Evolutionary conservation across 805 yeast genomes (phyloP), one percentile per base, ranked within the genome.

Genomic region (Yueomyces sp.): DNA sequence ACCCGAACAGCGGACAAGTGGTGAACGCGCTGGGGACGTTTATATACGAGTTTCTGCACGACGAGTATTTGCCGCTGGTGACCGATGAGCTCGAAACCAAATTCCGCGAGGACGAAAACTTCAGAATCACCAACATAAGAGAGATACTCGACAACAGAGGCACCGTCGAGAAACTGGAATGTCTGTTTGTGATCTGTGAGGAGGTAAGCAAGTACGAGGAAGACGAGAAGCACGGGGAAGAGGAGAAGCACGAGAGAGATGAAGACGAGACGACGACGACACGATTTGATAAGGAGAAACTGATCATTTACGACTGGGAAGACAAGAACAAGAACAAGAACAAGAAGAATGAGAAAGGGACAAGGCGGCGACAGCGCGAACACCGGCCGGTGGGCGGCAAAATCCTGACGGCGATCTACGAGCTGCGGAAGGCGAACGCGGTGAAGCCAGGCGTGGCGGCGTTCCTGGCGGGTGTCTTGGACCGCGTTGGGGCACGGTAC

Each of bases 1-100:
- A 30, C 9, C 6, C 9, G 9, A 30, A 30, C 9, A 30, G 9
- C 9, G 98, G 98, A 0, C 72, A 73, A 42, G 80, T 83, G 1
- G 69, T 82, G 43, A 95, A 87, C 51, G 73, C 83, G 3, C 63
- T 92, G 5, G 84, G 92, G 47, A 69, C 64, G 43, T 76, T 76
- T 37, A 69, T 87, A 3, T 60, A 80, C 36, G 51, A 56, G 2
- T 63, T 72, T 41, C 52, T 79, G 44, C 56, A 63, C 32, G 57
- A 61, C 4, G 63, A 61, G 28, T 65, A 66, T 46, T 41, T 59
- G 19, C 48, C 49, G 26, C 62, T 70, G 8, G 37, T 70, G 12
- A 55, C 65, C 4, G 65, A 62, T 3, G 57, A 62, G 5, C 51
- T 81, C n/a, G 87, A 82, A 49, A 57, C 63, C n/a, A 72, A 71